These are phyloP conservation scores for Closterium sp. DNA, from an alignment of 139 green algal genomes.

Conservation along the genomic window DNA sequence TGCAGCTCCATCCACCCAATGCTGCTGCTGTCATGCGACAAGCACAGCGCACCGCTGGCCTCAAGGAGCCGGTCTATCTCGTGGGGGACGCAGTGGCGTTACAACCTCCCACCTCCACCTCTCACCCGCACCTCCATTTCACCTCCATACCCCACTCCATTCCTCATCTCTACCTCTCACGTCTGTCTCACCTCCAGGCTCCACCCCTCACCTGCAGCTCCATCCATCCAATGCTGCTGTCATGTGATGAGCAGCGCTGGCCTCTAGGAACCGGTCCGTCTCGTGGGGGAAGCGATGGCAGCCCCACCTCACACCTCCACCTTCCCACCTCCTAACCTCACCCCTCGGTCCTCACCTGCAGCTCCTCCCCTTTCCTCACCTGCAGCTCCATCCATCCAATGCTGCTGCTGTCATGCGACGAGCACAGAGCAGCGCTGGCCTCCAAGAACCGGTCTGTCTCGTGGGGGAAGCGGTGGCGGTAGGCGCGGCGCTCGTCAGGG, in stretches of 20 bases:
- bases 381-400: conserved; percentile 41
- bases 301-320: background rate
- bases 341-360: background rate
- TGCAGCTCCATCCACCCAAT: background rate
- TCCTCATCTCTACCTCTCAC: background rate
- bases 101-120: background rate
- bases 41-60: background rate
- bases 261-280: background rate
- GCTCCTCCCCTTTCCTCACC: background rate
- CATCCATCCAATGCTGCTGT: conserved; percentile 28
- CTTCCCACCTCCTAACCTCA: background rate
- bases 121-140: too few relatives aligned
- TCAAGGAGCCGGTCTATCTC: background rate
- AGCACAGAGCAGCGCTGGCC: background rate
- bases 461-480: conserved; percentile 18
- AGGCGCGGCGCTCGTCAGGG: conserved; percentile 16
- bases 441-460: conserved; percentile 8
- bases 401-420: conserved; percentile 3
- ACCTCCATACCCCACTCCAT: background rate
- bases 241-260: background rate
- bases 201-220: conserved; percentile 30
- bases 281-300: background rate
- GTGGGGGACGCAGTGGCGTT: background rate
- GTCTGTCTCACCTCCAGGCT: too few relatives aligned
- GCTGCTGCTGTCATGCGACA: background rate